Conservation (phyloP, 208 protist species). For the Crithidia mellificae region DNA sequence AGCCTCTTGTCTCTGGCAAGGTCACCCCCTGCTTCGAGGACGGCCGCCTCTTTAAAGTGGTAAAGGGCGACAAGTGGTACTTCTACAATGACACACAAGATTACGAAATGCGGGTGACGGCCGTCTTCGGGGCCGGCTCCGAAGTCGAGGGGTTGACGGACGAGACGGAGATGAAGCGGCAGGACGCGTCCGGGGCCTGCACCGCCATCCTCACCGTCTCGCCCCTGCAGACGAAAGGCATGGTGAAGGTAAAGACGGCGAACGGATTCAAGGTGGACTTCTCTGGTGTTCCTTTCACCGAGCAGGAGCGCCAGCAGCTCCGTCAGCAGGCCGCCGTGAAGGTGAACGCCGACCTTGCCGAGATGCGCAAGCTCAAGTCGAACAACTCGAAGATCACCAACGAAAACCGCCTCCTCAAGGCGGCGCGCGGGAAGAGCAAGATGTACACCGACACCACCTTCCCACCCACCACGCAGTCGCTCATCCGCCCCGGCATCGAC, state of each 20-base stretch:
- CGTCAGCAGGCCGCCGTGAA: constrained; percentile 15
- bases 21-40: constrained; percentile 59
- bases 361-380: constrained; percentile 25
- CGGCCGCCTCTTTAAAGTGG: constrained; percentile 62
- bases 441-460: constrained; percentile 60
- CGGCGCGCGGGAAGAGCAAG: constrained; percentile 33
- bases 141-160: constrained; percentile 21
- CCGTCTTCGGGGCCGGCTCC: constrained; percentile 47
- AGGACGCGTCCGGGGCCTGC: constrained; percentile 36
- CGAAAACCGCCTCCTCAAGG: constrained; percentile 40
- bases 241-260: constrained; percentile 40
- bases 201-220: constrained; percentile 31
- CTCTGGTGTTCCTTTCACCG: constrained; percentile 34
- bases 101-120: constrained; percentile 63
- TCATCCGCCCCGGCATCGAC: constrained; percentile 52
- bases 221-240: constrained; percentile 46
- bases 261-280: constrained; percentile 43
- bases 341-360: constrained; percentile 28
- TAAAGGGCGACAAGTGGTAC: constrained; percentile 62
- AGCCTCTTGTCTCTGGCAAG: constrained; percentile 50
- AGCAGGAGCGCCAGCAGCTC: constrained; percentile 17
- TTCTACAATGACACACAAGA: constrained; percentile 85
- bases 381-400: constrained; percentile 34
- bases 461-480: constrained; percentile 41
- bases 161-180: constrained; percentile 29